phyloP scores from a whole-genome alignment of 768 basidiomycete species.

The Mrakia gelida region DNA sequence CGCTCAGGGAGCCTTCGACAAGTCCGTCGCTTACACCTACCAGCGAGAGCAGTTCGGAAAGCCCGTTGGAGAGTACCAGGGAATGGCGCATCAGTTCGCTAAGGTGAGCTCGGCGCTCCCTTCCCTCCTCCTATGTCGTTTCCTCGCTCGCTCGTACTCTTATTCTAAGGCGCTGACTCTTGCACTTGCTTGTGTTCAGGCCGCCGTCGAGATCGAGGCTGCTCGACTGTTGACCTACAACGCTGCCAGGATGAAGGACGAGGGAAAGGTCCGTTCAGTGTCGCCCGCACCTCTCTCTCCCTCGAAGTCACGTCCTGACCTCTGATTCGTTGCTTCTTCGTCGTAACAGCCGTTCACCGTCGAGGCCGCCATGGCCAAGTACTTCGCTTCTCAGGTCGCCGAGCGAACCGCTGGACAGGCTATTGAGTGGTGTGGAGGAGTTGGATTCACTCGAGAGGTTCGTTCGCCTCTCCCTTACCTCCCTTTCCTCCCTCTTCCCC shows the following conservation, averaged over 20 bases:
- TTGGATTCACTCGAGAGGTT: conserved; percentile 64
- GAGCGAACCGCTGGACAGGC: conserved; percentile 80
- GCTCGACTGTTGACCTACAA: conserved; percentile 93
- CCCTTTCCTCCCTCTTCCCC: neutral
- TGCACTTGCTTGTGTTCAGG: conserved; percentile 37
- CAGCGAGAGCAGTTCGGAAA: conserved; percentile 92
- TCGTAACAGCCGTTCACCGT: conserved; percentile 70
- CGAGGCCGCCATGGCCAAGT: conserved; percentile 98
- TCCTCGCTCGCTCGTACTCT: neutral
- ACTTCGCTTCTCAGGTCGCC: conserved; percentile 67
- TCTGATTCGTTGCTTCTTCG: neutral
- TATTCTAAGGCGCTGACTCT: neutral
- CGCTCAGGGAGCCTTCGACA: conserved; percentile 94
- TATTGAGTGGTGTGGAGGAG: conserved; percentile 94
- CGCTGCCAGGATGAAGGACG: conserved; percentile 67
- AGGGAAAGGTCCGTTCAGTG: conserved; percentile 30
- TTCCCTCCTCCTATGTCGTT: neutral
- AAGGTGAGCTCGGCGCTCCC: conserved; percentile 47
- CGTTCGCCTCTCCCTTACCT: neutral
- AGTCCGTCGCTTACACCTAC: conserved; percentile 91
- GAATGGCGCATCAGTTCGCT: conserved; percentile 92
- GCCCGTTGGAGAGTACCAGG: conserved; percentile 87
- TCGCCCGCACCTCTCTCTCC: neutral
- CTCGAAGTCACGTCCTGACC: neutral
- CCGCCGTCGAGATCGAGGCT: conserved; percentile 81